Evolutionary conservation across 371 early-diverging fungal genomes (phyloP).

Genomic region (Mortierella sp.): DNA sequence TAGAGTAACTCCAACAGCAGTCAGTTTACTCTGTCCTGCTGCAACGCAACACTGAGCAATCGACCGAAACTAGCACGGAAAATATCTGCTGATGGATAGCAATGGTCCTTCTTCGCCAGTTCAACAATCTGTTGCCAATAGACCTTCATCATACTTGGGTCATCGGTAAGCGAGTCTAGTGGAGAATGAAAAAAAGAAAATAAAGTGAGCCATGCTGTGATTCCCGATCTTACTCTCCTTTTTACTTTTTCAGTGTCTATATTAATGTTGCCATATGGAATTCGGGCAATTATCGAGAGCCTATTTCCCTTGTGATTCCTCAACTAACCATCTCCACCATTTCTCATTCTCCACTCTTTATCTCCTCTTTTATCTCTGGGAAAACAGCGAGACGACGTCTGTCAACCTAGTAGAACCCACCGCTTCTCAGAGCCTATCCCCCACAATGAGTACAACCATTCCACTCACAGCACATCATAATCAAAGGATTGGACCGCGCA

Average conservation of each 20-base stretch:
- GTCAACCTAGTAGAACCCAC: not conserved
- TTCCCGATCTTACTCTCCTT: not conserved
- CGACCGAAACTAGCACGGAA: not conserved
- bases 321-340: not conserved
- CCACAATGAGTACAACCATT: not conserved
- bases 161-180: not conserved
- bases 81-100: constrained; percentile 23
- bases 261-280: not conserved
- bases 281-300: not conserved
- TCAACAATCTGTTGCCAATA: not conserved
- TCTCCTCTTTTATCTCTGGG: not conserved
- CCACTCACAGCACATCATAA: too few species aligned
- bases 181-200: not conserved
- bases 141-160: not conserved
- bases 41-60: not conserved
- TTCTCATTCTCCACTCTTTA: not conserved
- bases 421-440: not conserved
- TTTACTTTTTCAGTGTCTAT: not conserved
- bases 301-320: too few species aligned
- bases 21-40: not conserved
- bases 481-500: not conserved
- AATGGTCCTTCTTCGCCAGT: not conserved
- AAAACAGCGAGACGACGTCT: not conserved
- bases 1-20: not conserved
- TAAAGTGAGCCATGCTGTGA: constrained; percentile 10